Evolutionary conservation across 2,329 filamentous ascomycete species (phyloP), one percentile per base, ranked within the genome.

Genomic region (Phaeosphaeriaceae sp.): DNA sequence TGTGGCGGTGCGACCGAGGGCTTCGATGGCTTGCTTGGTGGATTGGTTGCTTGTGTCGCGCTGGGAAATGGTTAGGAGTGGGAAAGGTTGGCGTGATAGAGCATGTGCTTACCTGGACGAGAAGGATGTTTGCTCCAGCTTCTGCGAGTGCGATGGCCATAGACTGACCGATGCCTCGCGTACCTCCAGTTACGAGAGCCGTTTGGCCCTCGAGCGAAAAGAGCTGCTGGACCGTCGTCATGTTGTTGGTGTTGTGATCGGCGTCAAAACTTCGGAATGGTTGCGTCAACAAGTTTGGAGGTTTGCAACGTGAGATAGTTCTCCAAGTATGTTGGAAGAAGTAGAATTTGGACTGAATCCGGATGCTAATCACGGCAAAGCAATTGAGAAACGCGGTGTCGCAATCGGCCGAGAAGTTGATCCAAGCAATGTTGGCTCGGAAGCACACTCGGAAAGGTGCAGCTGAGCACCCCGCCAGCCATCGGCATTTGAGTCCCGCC

Each of bases 21-120:
- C 80, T 71, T 87, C 84, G 69, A 93, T 84, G 13, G 83, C 81
- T 42, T 85, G 74, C 67, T 87, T 86, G 9, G 91, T 93, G 40
- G 71, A 62, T 63, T 78, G 76, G 69, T 82, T 87, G 70, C 80
- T 81, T 40, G 81, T 81, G 71, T 88, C 83, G 69, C 86, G 80
- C 85, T 88, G 67, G 42, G 42, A 19, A 45, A 19, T 19, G 27
- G 45, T 60, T 52, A 47, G 57, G 36, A 19, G 31, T 25, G 19
- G 27, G 48, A 21, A 24, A 40, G 33, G 33, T 13, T 25, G 15
- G 46, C 15, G 11, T 17, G 27, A 47, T n/a, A 9, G n/a, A 36
- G 15, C 19, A 33, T 31, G 44, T 13, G 15, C 36, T 24, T 68
- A 82, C 81, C 68, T 84, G 82, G 42, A 83, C 77, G 46, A 84